A percentile compares a stretch with the other conserved stretches of the same genome.
phyloP scores from a whole-genome alignment of 1,284 basidiomycete species.

The Exobasidium cylindrosporum region DNA sequence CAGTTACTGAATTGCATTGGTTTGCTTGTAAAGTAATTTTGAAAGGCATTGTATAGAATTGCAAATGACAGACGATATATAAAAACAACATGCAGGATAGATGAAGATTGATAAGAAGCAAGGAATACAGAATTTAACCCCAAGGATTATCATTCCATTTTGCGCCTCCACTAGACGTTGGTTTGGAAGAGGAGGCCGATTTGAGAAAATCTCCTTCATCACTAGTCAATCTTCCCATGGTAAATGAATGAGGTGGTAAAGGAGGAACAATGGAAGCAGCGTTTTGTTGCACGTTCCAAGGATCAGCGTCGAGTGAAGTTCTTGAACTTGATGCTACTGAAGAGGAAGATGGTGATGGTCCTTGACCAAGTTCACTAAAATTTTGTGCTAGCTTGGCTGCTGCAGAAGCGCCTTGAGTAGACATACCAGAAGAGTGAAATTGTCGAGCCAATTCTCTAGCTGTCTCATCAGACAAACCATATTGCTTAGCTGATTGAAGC shows the following conservation, averaged over 20 bases:
- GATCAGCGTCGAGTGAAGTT: not conserved
- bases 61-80: not conserved
- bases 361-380: not conserved
- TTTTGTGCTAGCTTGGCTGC: conserved; percentile 11
- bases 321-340: not conserved
- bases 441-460: conserved; percentile 17
- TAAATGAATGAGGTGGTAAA: not conserved
- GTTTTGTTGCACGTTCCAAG: not conserved
- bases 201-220: not conserved
- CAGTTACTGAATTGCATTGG: not conserved
- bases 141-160: not conserved
- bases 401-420: conserved; percentile 4
- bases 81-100: not conserved
- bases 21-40: not conserved
- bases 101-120: not conserved
- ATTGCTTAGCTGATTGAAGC: not conserved
- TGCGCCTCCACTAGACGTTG: not conserved
- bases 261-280: not conserved
- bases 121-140: not conserved
- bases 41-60: not conserved
- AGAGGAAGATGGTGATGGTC: not conserved
- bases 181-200: not conserved
- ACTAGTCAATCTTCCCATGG: not conserved
- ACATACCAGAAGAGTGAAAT: conserved; percentile 13
- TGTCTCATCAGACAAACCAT: conserved; percentile 14